These are phyloP conservation scores for Colletotrichum cereale DNA, from an alignment of 2,329 filamentous ascomycete genomes.

Conservation along the genomic window DNA sequence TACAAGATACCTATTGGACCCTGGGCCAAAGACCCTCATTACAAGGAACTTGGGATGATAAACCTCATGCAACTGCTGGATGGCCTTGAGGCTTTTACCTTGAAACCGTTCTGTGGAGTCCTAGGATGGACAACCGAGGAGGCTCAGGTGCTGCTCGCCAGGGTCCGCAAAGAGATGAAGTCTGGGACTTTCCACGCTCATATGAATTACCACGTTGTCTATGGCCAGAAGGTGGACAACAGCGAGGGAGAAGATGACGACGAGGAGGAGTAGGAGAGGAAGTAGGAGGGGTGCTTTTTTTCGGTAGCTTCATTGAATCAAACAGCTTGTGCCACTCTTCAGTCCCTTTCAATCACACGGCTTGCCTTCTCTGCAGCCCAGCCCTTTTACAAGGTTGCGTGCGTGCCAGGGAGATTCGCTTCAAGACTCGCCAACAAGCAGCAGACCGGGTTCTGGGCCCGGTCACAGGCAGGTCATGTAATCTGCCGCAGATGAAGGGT, in stretches of 20 bases:
- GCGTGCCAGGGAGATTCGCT: too few species aligned
- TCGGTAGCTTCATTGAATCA: neutral
- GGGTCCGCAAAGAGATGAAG: neutral
- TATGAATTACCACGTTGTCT: neutral
- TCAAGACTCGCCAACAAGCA: neutral
- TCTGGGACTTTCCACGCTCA: neutral
- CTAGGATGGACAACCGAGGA: conserved; percentile 47
- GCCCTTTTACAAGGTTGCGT: too few species aligned
- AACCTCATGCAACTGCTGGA: conserved; percentile 41
- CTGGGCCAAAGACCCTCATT: conserved; percentile 7
- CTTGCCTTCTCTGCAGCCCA: neutral
- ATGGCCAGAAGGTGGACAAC: neutral
- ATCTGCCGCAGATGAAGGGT: neutral
- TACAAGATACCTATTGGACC: conserved; percentile 53
- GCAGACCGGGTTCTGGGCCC: neutral
- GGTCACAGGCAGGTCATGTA: neutral
- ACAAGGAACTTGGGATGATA: conserved; percentile 42
- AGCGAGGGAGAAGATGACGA: neutral
- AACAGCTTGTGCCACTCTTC: neutral
- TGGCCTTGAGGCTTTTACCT: conserved; percentile 44
- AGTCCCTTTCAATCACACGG: neutral
- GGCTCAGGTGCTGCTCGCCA: neutral
- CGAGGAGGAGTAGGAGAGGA: neutral
- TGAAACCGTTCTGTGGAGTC: conserved; percentile 48
- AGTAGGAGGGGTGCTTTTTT: neutral